Conservation (phyloP, 2,329 filamentous ascomycete genomes). For the Pleomassaria siparia region DNA sequence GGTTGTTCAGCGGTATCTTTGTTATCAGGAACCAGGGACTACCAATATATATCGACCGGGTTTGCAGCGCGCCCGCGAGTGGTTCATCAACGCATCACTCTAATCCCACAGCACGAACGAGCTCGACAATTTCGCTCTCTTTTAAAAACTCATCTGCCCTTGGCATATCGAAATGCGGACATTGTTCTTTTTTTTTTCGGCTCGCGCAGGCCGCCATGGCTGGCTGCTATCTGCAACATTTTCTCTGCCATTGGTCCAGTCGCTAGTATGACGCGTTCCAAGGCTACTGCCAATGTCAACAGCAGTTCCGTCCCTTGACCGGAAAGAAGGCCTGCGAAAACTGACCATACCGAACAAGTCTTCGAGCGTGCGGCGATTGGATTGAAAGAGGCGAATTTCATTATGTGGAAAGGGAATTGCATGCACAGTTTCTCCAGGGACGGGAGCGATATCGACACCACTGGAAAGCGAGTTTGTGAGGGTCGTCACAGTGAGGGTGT, state of each 20-base stretch:
- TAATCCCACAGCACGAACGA: neutral
- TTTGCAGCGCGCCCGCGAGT: neutral
- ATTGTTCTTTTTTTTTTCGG: neutral
- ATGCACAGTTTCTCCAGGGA: neutral
- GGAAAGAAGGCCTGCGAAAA: neutral
- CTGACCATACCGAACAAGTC: neutral
- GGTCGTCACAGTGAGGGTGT: neutral
- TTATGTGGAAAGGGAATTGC: neutral
- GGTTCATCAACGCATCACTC: neutral
- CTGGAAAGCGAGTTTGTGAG: neutral
- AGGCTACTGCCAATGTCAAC: neutral
- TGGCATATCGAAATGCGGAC: neutral
- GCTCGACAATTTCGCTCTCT: neutral
- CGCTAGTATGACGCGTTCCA: neutral
- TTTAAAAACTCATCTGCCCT: neutral
- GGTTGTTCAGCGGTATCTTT: neutral
- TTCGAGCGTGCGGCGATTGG: neutral
- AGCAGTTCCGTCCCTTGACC: neutral
- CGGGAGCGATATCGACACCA: neutral
- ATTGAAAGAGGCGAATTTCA: neutral
- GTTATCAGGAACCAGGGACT: neutral
- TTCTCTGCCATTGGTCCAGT: neutral
- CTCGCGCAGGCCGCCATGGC: slow-evolving; percentile 5
- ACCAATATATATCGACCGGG: slow-evolving; percentile 1
- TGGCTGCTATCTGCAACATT: slow-evolving; percentile 4